phyloP scores from a whole-genome alignment of 176 grass and related monocot species.

The Coix lacrymajobi region DNA sequence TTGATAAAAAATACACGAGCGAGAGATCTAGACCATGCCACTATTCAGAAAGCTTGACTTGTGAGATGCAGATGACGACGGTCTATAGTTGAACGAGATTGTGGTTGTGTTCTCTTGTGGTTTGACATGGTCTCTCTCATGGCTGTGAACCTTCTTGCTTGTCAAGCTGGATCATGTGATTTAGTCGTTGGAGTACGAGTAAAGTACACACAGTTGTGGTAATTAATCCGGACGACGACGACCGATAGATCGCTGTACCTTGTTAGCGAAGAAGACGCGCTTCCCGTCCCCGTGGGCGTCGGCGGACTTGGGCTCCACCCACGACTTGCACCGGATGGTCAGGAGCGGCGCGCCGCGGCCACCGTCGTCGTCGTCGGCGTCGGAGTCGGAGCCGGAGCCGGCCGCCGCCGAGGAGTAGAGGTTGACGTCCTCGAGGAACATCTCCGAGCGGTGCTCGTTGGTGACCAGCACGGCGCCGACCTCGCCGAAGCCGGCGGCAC shows the following conservation, averaged over 20 bases:
- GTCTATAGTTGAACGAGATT: not conserved
- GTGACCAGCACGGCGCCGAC: conserved; percentile 63
- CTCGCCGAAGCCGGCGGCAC: conserved; percentile 49
- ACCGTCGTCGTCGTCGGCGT: not conserved
- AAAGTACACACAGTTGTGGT: not conserved
- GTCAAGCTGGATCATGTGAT: not conserved
- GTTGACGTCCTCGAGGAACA: conserved; percentile 58
- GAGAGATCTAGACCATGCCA: not conserved
- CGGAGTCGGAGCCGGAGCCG: not conserved
- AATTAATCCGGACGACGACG: no score
- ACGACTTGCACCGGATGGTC: conserved; percentile 60
- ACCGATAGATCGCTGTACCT: conserved; percentile 31
- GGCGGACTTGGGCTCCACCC: conserved; percentile 41
- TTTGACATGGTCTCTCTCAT: not conserved
- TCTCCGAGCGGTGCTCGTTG: conserved; percentile 48
- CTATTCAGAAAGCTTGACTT: not conserved
- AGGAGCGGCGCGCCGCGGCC: not conserved
- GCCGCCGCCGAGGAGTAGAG: not conserved
- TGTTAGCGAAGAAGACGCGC: conserved; percentile 81
- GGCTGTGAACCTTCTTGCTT: no score
- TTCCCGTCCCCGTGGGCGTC: conserved; percentile 1
- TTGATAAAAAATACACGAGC: no score
- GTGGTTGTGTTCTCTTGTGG: no score
- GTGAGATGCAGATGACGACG: no score
- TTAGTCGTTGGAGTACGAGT: not conserved